Conservation (phyloP, 2,329 filamentous ascomycete species). For the Myriangium duriaei region DNA sequence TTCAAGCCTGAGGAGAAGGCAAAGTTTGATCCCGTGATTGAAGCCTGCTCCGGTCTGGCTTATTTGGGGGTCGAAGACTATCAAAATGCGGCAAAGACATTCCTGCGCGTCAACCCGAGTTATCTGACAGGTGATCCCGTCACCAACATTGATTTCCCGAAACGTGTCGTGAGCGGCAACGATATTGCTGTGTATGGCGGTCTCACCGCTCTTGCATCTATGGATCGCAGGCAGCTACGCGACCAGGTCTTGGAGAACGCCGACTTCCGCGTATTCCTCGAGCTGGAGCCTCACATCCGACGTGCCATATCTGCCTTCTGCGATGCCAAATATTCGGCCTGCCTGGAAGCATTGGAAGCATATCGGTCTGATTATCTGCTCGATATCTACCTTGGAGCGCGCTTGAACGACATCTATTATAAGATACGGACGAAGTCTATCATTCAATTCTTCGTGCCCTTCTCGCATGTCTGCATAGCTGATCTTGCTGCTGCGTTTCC, state of each 20-base stretch:
- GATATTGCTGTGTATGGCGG: slow-evolving; percentile 89
- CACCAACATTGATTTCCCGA: slow-evolving; percentile 46
- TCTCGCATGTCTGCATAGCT: slow-evolving; percentile 71
- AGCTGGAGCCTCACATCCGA: slow-evolving; percentile 86
- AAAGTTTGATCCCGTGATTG: slow-evolving; percentile 53
- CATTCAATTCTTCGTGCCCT: slow-evolving; percentile 81
- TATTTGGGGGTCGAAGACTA: slow-evolving; percentile 46
- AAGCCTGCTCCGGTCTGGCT: slow-evolving; percentile 48
- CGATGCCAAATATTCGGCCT: slow-evolving; percentile 76
- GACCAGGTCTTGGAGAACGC: slow-evolving; percentile 64
- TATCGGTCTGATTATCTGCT: slow-evolving; percentile 81
- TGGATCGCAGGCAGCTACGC: slow-evolving; percentile 68
- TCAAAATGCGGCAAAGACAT: slow-evolving; percentile 55
- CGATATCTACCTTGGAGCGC: slow-evolving; percentile 61
- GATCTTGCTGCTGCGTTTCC: slow-evolving; percentile 70
- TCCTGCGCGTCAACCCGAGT: slow-evolving; percentile 50
- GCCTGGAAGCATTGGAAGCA: slow-evolving; percentile 67
- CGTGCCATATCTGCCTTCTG: slow-evolving; percentile 84
- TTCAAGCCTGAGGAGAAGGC: slow-evolving; percentile 44
- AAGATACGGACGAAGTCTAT: slow-evolving; percentile 83
- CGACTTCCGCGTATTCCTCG: slow-evolving; percentile 74
- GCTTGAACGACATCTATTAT: slow-evolving; percentile 58
- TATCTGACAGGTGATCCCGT: slow-evolving; percentile 30
- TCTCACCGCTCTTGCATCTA: slow-evolving; percentile 77
- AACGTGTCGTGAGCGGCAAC: slow-evolving; percentile 64